These are phyloP conservation scores for Xylariaceae sp. DNA, from an alignment of 2,329 filamentous ascomycete genomes.

Conservation along the genomic window DNA sequence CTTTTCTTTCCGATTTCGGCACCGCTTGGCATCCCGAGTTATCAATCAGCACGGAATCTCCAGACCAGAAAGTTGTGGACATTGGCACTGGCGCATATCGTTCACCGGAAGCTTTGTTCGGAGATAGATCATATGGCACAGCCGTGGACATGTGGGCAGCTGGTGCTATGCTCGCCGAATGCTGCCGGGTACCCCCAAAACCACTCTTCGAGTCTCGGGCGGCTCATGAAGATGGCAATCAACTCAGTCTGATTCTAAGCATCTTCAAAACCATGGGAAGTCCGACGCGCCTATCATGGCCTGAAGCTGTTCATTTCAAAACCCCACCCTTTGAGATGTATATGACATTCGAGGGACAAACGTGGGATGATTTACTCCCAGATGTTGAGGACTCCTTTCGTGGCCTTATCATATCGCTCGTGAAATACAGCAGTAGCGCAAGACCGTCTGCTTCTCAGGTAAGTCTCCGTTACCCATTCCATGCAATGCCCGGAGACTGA, in stretches of 20 bases:
- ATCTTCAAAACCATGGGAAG: conserved; percentile 91
- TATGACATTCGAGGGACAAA: conserved; percentile 59
- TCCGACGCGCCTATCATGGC: conserved; percentile 75
- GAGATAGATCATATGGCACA: conserved; percentile 64
- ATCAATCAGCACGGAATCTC: conserved; percentile 56
- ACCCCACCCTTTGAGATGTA: conserved; percentile 90
- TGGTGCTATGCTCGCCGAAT: conserved; percentile 80
- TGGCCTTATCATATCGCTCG: conserved; percentile 60
- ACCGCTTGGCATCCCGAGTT: conserved; percentile 72
- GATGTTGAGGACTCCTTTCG: conserved; percentile 52
- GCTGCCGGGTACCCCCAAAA: conserved; percentile 46
- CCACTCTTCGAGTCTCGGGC: conserved; percentile 76
- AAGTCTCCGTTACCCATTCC: conserved; percentile 1
- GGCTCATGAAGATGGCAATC: conserved; percentile 74
- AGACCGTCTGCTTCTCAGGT: conserved; percentile 64
- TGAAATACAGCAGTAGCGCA: conserved; percentile 65
- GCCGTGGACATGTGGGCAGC: conserved; percentile 85
- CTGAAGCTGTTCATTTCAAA: conserved; percentile 62
- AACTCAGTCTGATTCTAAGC: conserved; percentile 82
- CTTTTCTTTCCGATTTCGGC: conserved; percentile 84
- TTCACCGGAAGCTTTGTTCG: conserved; percentile 85
- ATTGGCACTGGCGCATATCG: conserved; percentile 91
- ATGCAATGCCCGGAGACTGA: not conserved
- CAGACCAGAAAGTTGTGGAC: conserved; percentile 73
- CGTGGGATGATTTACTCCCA: conserved; percentile 67